These are phyloP conservation scores for Diaporthe citriasiana DNA, from an alignment of 2,329 filamentous ascomycete genomes.

Conservation along the genomic window DNA sequence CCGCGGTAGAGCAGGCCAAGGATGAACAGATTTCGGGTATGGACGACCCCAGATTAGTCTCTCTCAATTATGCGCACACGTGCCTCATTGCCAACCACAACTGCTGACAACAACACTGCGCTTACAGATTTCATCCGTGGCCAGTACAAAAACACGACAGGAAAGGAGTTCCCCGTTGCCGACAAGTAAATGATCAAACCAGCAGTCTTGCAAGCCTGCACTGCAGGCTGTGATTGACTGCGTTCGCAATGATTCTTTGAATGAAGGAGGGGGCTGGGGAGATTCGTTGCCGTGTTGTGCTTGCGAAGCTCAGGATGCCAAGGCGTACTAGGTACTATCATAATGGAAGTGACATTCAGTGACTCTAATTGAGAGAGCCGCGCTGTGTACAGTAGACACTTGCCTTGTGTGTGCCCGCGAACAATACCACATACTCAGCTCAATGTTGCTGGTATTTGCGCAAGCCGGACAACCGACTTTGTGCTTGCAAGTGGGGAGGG, in stretches of 20 bases:
- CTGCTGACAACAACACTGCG: neutral
- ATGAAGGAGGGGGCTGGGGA: too few relatives aligned
- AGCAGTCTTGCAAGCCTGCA: too few relatives aligned
- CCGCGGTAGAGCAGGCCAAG: slow-evolving; percentile 84
- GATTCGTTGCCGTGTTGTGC: neutral
- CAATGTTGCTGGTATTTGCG: neutral
- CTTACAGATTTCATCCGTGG: slow-evolving; percentile 77
- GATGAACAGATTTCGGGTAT: slow-evolving; percentile 75
- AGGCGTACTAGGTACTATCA: neutral
- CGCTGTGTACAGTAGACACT: too few relatives aligned
- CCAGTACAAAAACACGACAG: slow-evolving; percentile 78
- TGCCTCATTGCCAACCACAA: neutral
- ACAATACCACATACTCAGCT: neutral
- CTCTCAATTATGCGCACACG: neutral
- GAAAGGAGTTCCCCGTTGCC: slow-evolving; percentile 76
- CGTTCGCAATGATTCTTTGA: too few relatives aligned
- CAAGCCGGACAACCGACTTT: neutral
- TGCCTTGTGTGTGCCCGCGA: neutral
- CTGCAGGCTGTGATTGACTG: too few relatives aligned
- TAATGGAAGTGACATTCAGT: neutral
- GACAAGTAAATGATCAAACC: slow-evolving; percentile 69
- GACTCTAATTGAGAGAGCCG: neutral
- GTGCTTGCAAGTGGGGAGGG: neutral
- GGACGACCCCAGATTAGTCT: neutral
- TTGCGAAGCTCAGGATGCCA: neutral